Percentiles rank a stretch among this genome's conserved stretches.
phyloP scores from a whole-genome alignment of 805 yeast species.

The Saccharomycopsis javanensis region DNA sequence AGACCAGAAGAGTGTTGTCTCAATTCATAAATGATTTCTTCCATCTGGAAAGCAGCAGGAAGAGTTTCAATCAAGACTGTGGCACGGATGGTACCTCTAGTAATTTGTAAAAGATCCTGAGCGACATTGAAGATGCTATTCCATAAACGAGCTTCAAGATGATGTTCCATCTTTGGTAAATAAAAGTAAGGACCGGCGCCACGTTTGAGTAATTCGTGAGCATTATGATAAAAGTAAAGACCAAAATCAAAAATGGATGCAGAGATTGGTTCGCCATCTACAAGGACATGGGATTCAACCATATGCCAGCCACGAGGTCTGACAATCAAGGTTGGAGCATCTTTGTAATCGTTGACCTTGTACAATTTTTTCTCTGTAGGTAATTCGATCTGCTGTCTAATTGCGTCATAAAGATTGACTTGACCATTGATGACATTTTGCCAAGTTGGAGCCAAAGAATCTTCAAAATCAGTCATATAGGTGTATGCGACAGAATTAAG shows the following conservation, averaged over 20 bases:
- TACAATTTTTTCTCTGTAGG: slow-evolving; percentile 37
- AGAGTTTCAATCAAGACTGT: slow-evolving; percentile 75
- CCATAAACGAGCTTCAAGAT: slow-evolving; percentile 75
- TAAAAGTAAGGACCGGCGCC: slow-evolving; percentile 79
- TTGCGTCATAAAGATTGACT: slow-evolving; percentile 66
- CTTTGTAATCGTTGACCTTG: slow-evolving; percentile 39
- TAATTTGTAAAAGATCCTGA: slow-evolving; percentile 58
- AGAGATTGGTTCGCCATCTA: slow-evolving; percentile 68
- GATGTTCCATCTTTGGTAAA: slow-evolving; percentile 81
- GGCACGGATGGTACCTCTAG: slow-evolving; percentile 73
- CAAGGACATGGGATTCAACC: slow-evolving; percentile 59
- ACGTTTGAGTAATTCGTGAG: slow-evolving; percentile 45
- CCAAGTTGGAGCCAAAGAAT: slow-evolving; percentile 82
- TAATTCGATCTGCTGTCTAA: slow-evolving; percentile 56
- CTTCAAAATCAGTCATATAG: slow-evolving; percentile 82
- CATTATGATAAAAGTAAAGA: slow-evolving; percentile 67
- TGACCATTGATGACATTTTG: slow-evolving; percentile 70
- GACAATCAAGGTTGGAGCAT: slow-evolving; percentile 68
- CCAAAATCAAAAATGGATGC: slow-evolving; percentile 78
- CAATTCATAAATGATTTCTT: slow-evolving; percentile 69
- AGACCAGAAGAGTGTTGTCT: slow-evolving; percentile 71
- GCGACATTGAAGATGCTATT: slow-evolving; percentile 69
- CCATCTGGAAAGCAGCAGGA: slow-evolving; percentile 83
- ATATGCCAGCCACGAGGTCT: slow-evolving; percentile 89
- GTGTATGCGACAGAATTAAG: slow-evolving; percentile 71